Evolutionary conservation across 108 stramenopile species (phyloP).

Genomic region (Conticribra weissflogii): DNA sequence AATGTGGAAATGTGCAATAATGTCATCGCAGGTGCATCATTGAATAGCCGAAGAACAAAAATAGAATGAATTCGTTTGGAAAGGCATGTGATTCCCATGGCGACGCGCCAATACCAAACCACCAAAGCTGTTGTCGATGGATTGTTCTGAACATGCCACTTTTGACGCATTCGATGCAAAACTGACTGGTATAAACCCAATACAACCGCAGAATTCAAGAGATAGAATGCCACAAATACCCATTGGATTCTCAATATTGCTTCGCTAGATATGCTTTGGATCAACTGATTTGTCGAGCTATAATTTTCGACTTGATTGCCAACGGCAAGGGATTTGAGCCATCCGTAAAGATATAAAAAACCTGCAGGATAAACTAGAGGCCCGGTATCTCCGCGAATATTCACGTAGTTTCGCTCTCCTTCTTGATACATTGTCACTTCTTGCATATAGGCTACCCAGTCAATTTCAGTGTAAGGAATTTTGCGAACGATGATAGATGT

Average conservation of each 20-base stretch:
- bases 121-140: conserved; percentile 12
- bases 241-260: conserved; percentile 78
- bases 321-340: conserved; percentile 69
- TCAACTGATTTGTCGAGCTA: conserved; percentile 13
- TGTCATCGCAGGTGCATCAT: conserved; percentile 94
- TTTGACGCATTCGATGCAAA: conserved; percentile 32
- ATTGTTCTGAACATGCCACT: conserved; percentile 7
- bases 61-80: conserved; percentile 96
- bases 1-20: conserved; percentile 77
- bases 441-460: conserved; percentile 98
- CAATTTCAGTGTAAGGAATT: conserved; percentile 97
- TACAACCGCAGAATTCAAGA: conserved; percentile 68
- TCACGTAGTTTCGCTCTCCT: conserved; percentile 89
- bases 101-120: conserved; percentile 75
- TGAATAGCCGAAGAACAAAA: conserved; percentile 96
- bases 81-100: conserved; percentile 75
- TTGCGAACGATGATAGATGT: conserved; percentile 63
- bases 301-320: conserved; percentile 24
- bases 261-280: conserved; percentile 34
- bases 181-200: conserved; percentile 73
- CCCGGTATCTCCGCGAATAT: conserved; percentile 92
- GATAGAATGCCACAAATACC: conserved; percentile 84
- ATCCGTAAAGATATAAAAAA: conserved; percentile 90
- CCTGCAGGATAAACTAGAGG: conserved; percentile 98
- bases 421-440: conserved; percentile 84